These are phyloP conservation scores for Aegle marmelos DNA, from an alignment of 345 rosid genomes.

Conservation along the genomic window DNA sequence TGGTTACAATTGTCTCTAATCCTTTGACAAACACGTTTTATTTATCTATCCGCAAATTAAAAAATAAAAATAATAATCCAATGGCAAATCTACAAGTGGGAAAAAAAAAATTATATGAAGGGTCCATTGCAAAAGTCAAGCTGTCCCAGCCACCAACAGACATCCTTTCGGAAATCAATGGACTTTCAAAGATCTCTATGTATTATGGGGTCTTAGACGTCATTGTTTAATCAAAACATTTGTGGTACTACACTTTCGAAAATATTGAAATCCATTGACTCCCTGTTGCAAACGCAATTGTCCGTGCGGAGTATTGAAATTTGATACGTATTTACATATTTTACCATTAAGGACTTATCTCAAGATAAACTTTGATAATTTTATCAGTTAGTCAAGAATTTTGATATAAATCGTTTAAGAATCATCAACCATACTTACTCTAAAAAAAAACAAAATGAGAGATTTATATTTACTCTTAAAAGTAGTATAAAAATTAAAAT, in stretches of 20 bases:
- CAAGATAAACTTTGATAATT: no score
- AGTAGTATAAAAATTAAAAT: no score
- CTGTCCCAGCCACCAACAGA: background rate
- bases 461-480: no score
- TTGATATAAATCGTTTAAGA: no score
- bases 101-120: background rate
- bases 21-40: background rate
- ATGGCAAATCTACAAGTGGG: background rate
- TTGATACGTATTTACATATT: no score
- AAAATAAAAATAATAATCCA: background rate
- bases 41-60: background rate
- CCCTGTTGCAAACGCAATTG: no score
- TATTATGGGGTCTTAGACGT: background rate
- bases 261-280: background rate
- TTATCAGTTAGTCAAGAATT: no score
- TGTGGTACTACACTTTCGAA: background rate
- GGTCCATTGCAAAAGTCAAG: background rate
- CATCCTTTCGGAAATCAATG: background rate
- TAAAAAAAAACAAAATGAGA: no score
- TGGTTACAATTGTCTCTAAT: background rate
- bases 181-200: no score
- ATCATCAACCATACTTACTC: no score
- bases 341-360: no score
- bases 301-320: fast-evolving
- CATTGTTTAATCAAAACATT: background rate